phyloP scores from a whole-genome alignment of 176 grass and related monocot species.

The Rhynchospora pubera region DNA sequence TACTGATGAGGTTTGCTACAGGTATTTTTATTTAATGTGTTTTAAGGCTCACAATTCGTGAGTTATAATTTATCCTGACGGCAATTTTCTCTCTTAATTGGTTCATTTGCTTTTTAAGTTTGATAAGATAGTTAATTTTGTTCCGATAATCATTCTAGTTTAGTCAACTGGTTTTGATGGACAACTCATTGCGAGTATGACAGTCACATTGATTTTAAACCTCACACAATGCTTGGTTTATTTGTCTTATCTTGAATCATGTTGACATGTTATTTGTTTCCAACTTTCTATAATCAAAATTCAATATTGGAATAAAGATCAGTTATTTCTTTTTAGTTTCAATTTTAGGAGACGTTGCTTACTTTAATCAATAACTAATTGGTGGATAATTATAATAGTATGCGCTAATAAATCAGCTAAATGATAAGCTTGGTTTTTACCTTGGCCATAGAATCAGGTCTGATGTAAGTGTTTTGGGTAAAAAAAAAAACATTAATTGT shows the following conservation, averaged over 20 bases:
- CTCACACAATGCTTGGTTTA: background rate
- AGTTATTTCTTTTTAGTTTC: background rate
- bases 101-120: background rate
- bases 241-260: background rate
- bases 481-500: too few species aligned
- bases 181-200: background rate
- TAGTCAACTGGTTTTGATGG: background rate
- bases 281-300: background rate
- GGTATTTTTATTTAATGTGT: background rate
- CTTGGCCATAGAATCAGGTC: background rate
- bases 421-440: background rate
- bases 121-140: background rate
- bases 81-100: background rate
- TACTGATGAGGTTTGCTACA: background rate
- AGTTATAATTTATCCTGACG: background rate
- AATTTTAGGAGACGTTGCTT: background rate
- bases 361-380: background rate
- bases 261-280: background rate
- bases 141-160: background rate
- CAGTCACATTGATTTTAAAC: background rate
- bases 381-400: background rate
- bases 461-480: too few species aligned
- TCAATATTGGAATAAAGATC: background rate
- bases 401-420: background rate
- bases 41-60: background rate